Conservation (phyloP, 257 asterid genomes). For the Euphrasia confusa region DNA sequence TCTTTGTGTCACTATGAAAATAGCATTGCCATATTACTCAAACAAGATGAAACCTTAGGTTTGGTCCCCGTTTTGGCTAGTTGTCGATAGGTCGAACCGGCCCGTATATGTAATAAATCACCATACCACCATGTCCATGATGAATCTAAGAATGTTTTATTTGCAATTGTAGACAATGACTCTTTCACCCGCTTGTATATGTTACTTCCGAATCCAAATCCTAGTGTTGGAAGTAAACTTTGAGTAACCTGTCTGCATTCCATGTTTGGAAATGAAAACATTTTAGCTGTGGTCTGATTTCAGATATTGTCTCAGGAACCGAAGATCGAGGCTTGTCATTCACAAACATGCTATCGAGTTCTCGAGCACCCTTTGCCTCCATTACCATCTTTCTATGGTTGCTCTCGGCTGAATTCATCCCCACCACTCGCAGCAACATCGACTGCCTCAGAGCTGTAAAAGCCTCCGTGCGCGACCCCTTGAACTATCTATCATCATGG, state of each 20-base stretch:
- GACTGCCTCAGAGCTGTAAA: slow-evolving; percentile 55
- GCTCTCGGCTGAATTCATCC: slow-evolving; percentile 32
- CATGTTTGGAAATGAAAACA: not conserved
- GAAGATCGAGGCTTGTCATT: slow-evolving; percentile 5
- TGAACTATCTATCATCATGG: slow-evolving; percentile 49
- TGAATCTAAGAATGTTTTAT: not conserved
- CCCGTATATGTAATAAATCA: too few relatives aligned
- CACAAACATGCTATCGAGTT: slow-evolving; percentile 27
- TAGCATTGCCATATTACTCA: not conserved
- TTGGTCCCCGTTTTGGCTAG: not conserved
- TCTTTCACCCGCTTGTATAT: slow-evolving; percentile 6
- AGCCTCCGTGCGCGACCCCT: slow-evolving; percentile 52
- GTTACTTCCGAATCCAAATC: not conserved
- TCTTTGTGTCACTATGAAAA: not conserved
- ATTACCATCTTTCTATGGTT: slow-evolving; percentile 34
- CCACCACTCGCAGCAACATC: slow-evolving; percentile 43
- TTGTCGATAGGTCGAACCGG: not conserved
- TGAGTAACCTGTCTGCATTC: too few relatives aligned
- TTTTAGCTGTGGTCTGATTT: slow-evolving; percentile 11
- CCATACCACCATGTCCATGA: not conserved
- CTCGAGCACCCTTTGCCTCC: slow-evolving; percentile 18
- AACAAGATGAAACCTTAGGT: not conserved
- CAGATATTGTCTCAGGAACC: slow-evolving; percentile 31
- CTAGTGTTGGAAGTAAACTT: not conserved
- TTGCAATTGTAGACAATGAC: too few relatives aligned